Evolutionary conservation across 495 filamentous ascomycete genomes (phyloP), one percentile per base, ranked within the genome.

Genomic region (Penicillium herquei): DNA sequence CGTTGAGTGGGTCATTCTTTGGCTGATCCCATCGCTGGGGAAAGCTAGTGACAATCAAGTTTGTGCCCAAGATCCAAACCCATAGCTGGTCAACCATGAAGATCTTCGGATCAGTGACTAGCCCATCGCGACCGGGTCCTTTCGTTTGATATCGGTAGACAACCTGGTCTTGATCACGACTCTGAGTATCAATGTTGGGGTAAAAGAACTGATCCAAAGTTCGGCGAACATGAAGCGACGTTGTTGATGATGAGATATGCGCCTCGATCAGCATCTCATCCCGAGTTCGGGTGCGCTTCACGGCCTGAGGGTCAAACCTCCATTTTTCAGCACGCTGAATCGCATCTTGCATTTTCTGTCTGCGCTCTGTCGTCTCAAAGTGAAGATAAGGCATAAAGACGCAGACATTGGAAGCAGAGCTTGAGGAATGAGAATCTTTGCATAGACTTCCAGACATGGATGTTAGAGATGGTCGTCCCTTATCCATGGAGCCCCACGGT

Each of bases 41-140:
- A 55, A 89, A 89, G 39, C 80, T 77, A 2, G 86, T 88, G 31
- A 89, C 75, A 46, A 89, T 82, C 30, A 87, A 69, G 51, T 85
- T 80, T 54, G 81, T 78, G 2, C 87, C 85, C 7, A 88, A 62
- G 17, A 88, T 74, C 84, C 84, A 89, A 69, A 89, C 80, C 86
- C 86, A 90, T 7, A 89, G 70, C 62, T 89, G 85, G 61, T 89
- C 86, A 5, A 90, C 86, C 86, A 89, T 90, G 62, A 88, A 85
- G 9, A 90, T 81, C 58, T 88, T 89, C 1, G 78, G 78, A 46
- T 86, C 83, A n/a, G 72, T 61, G 1, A 61, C 59, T 11, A 72
- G 61, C 14, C 66, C 67, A 18, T 62, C 68, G 33, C 60, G 56
- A 7, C 55, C 66, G 11, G 65, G 62, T 7, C 61, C 64, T 44